phyloP scores from a whole-genome alignment of 768 basidiomycete species.

The Lactarius pseudohatsudake region DNA sequence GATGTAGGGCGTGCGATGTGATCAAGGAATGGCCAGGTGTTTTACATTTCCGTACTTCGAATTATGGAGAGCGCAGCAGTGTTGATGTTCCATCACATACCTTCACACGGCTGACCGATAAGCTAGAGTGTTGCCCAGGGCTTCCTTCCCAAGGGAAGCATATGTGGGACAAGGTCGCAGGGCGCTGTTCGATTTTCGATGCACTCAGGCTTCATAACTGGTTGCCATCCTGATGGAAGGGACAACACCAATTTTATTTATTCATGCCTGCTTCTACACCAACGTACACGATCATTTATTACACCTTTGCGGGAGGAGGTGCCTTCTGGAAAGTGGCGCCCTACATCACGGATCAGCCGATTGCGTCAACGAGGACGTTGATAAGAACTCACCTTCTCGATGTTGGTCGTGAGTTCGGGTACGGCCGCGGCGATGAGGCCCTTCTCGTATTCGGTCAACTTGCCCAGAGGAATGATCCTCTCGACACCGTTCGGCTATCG shows the following conservation, averaged over 20 bases:
- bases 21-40: background rate
- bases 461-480: conserved; percentile 80
- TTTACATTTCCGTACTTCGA: background rate
- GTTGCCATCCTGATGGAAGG: background rate
- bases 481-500: conserved; percentile 74
- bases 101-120: background rate
- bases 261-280: background rate
- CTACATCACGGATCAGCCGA: conserved; percentile 4
- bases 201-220: background rate
- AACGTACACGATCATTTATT: background rate
- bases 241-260: conserved; percentile 1
- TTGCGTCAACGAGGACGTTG: background rate
- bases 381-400: conserved; percentile 55
- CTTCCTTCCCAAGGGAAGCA: background rate
- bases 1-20: background rate
- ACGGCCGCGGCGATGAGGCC: conserved; percentile 77
- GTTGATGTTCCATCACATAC: background rate
- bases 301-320: conserved; percentile 25
- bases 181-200: background rate
- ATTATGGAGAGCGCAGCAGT: background rate
- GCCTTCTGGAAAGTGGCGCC: conserved; percentile 23
- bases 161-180: too few relatives aligned
- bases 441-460: conserved; percentile 68
- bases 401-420: conserved; percentile 74
- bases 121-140: too few relatives aligned